Base-by-base conservation (phyloP, 306 rosid genomes). In the Aeschynomene evenia region DNA sequence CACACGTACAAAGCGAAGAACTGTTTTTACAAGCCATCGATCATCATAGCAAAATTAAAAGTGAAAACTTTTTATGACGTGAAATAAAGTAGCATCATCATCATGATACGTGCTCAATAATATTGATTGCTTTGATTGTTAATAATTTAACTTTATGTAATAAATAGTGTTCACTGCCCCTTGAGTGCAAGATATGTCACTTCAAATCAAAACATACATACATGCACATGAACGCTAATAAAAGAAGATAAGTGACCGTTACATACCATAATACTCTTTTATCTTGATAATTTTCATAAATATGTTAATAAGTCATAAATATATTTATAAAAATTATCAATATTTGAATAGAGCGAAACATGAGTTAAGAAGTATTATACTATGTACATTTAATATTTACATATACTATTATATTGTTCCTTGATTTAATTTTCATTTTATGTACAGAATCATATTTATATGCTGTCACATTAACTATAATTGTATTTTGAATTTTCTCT, bases 141-240 rank as follows among this genome's bases (percentile, higher is more conserved):
- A 53, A 55, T 28, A 9, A 7, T 18, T 14, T 14, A 36, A 68
- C 42, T 29, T 54, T 19, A 43, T 13, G 21, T 31, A 37, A 76
- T 29, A 40, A 36, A 67, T 69, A 52, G 50, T n/a, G n/a, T 39
- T 36, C 28, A 68, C n/a, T 34, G 40, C 49, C 58, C 42, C 68
- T 53, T 66, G 74, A 66, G 66, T 28, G 46, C 42, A 40, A 70
- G 73, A 63, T 51, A 72, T 63, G 72, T 63, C 43, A 66, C 65
- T 80, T 74, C 53, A 74, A 36, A 43, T 20, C 6, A 50, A 62
- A 58, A 63, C 33, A 74, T 62, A 57, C 51, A 74, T 39, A 63
- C 33, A 74, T 62, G 63, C 51, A 74, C 49, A 59, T 42, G 70
- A 20, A 34, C 21, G 70, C n/a, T n/a, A n/a, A 50, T 39, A 37